These are phyloP conservation scores for Dictyostelium discoideum DNA, from an alignment of 78 protist species.

Conservation along the genomic window dicty_2.7 NC_007088.5:5633501-5634000, in stretches of 20 bases:
- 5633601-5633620: not conserved
- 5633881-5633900: conserved; percentile 6
- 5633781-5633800: conserved; percentile 43
- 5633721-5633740: conserved; percentile 69
- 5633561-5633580: conserved; percentile 25
- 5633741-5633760: conserved; percentile 77
- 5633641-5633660: conserved; percentile 49
- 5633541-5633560: conserved; percentile 57
- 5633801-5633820: conserved; percentile 33
- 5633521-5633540: conserved; percentile 45
- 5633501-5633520: conserved; percentile 36
- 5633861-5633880: conserved; percentile 16
- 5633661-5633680: conserved; percentile 26
- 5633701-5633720: conserved; percentile 80
- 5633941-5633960: conserved; percentile 27
- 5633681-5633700: conserved; percentile 73
- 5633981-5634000: not conserved
- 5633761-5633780: conserved; percentile 57
- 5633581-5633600: not conserved
- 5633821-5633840: conserved; percentile 77
- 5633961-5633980: not conserved
- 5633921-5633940: conserved; percentile 39
- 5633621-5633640: not conserved
- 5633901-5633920: conserved; percentile 6
- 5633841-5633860: conserved; percentile 65